Conservation (phyloP, 2,329 filamentous ascomycete species). For the Dothiorella sarmentorum region DNA sequence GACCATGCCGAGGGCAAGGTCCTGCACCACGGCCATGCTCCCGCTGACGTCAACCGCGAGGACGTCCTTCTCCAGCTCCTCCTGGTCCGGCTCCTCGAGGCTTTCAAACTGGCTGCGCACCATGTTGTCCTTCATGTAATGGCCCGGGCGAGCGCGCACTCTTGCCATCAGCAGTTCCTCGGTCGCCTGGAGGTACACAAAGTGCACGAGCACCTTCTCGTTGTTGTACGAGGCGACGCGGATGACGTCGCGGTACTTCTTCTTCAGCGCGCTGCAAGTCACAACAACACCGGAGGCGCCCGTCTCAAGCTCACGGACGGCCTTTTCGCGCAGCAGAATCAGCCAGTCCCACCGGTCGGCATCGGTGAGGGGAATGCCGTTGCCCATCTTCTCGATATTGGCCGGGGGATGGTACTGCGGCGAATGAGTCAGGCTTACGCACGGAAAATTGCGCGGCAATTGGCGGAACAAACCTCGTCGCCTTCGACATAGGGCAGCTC, state of each 20-base stretch:
- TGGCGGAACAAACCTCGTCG: constrained; percentile 43
- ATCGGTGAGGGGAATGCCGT: constrained; percentile 80
- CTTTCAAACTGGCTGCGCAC: constrained; percentile 86
- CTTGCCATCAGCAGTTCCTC: constrained; percentile 73
- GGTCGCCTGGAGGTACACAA: constrained; percentile 81
- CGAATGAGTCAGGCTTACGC: background rate
- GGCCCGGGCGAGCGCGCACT: constrained; percentile 70
- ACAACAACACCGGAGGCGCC: constrained; percentile 69
- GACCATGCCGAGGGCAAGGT: constrained; percentile 38
- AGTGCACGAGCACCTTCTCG: constrained; percentile 62
- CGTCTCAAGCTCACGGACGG: constrained; percentile 35
- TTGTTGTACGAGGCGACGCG: constrained; percentile 48
- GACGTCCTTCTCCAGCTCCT: constrained; percentile 56
- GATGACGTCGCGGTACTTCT: constrained; percentile 82
- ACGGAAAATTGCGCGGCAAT: background rate
- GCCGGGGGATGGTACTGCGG: constrained; percentile 47
- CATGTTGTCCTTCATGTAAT: constrained; percentile 97
- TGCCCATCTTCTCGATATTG: constrained; percentile 77
- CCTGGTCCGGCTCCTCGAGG: constrained; percentile 73
- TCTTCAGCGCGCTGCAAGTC: constrained; percentile 93
- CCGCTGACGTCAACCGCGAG: constrained; percentile 47
- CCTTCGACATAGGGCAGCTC: constrained; percentile 49
- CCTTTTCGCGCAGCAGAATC: constrained; percentile 46
- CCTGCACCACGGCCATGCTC: constrained; percentile 38
- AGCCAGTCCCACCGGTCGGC: constrained; percentile 98